Evolutionary conservation across 75 land plant genomes (phyloP).

Genomic region (Gnetum montanum): DNA sequence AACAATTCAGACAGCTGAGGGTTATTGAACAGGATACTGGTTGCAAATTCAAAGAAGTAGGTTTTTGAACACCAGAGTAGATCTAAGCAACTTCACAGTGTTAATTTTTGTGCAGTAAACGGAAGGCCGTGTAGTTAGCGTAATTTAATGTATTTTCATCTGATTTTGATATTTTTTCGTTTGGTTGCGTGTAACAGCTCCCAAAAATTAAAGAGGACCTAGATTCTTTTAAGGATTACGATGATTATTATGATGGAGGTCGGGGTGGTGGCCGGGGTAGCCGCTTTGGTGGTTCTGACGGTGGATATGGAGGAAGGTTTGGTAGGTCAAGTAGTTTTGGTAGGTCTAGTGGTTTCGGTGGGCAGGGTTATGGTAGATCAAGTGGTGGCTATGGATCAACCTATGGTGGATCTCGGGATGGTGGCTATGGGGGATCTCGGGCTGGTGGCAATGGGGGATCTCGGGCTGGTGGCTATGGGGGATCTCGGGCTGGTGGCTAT

Average conservation of each 20-base stretch:
- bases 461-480: constrained; percentile 12
- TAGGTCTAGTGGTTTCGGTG: constrained; percentile 13
- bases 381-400: constrained; percentile 21
- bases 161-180: background rate
- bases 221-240: constrained; percentile 12
- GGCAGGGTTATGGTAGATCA: background rate
- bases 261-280: constrained; percentile 25
- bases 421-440: constrained; percentile 15
- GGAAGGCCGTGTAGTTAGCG: background rate
- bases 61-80: background rate
- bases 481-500: constrained; percentile 1
- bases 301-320: constrained; percentile 13
- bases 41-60: constrained; percentile 43
- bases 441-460: background rate
- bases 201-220: constrained; percentile 33
- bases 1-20: constrained; percentile 23
- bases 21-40: constrained; percentile 53
- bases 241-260: constrained; percentile 10
- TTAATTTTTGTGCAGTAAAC: background rate
- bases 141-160: background rate
- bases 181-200: constrained; percentile 19
- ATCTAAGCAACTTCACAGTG: background rate
- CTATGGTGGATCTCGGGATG: constrained; percentile 21
- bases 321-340: constrained; percentile 25
- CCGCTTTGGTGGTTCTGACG: constrained; percentile 21